Conservation (phyloP, 2,329 filamentous ascomycete genomes). For the Trichoderma sp. region DNA sequence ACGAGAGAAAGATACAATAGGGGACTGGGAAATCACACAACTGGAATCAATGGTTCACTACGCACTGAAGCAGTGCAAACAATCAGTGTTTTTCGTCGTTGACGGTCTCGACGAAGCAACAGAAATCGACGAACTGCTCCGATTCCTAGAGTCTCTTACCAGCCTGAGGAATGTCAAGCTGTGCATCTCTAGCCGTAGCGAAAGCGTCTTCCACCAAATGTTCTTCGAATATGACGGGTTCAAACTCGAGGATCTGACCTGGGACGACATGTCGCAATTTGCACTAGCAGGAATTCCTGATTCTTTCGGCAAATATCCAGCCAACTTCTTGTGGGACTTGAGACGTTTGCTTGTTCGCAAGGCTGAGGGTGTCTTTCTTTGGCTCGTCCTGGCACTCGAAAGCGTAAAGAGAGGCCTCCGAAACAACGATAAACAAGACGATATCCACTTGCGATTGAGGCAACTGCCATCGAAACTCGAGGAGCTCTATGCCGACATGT, state of each 20-base stretch:
- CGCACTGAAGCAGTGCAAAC: background rate
- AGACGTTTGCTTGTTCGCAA: background rate
- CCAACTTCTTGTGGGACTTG: fast-evolving
- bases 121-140: background rate
- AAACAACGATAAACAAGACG: background rate
- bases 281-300: background rate
- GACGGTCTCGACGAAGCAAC: background rate
- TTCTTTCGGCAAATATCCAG: background rate
- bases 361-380: background rate
- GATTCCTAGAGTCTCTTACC: background rate
- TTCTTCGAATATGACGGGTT: background rate
- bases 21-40: background rate
- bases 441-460: background rate
- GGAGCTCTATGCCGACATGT: background rate
- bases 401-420: background rate
- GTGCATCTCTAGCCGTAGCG: background rate
- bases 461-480: background rate
- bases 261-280: background rate
- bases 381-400: background rate
- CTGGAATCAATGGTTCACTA: background rate
- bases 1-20: background rate
- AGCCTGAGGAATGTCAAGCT: background rate
- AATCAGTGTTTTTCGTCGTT: background rate
- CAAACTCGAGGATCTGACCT: background rate
- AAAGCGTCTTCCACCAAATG: background rate